A percentile compares a stretch with the other conserved stretches of the same genome.
phyloP scores from a whole-genome alignment of 73 alveolate species.

The Paramecium pentaurelia region DNA sequence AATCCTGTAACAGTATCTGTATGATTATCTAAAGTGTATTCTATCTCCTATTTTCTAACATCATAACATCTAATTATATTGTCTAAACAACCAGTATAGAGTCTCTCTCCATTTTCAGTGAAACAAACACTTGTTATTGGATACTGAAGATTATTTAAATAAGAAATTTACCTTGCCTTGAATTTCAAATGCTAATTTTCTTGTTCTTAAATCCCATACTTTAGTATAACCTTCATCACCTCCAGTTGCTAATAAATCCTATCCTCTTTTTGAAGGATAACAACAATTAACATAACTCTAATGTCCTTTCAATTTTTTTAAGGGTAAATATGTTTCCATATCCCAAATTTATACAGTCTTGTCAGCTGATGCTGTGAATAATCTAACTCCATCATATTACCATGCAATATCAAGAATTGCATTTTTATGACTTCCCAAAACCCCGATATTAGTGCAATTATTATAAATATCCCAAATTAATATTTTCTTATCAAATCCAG shows the following conservation, averaged over 20 bases:
- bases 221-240: conserved; percentile 75
- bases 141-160: neutral
- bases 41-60: conserved; percentile 80
- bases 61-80: conserved; percentile 85
- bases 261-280: conserved; percentile 65
- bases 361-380: conserved; percentile 73
- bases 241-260: conserved; percentile 71
- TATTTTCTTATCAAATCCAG: conserved; percentile 78
- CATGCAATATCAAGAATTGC: conserved; percentile 77
- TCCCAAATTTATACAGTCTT: conserved; percentile 76
- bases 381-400: conserved; percentile 63
- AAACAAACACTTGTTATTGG: conserved; percentile 71
- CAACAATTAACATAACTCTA: conserved; percentile 68
- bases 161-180: conserved; percentile 37
- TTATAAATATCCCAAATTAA: conserved; percentile 79
- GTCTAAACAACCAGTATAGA: conserved; percentile 90
- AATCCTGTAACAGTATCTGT: conserved; percentile 94
- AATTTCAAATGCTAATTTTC: conserved; percentile 46
- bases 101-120: conserved; percentile 71
- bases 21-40: conserved; percentile 83
- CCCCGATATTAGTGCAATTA: conserved; percentile 72
- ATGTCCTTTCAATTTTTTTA: conserved; percentile 77
- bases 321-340: conserved; percentile 33
- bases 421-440: conserved; percentile 70
- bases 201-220: conserved; percentile 74